Base-by-base conservation (phyloP, 2,329 filamentous ascomycete genomes). In the Verticillium isaacii region DNA sequence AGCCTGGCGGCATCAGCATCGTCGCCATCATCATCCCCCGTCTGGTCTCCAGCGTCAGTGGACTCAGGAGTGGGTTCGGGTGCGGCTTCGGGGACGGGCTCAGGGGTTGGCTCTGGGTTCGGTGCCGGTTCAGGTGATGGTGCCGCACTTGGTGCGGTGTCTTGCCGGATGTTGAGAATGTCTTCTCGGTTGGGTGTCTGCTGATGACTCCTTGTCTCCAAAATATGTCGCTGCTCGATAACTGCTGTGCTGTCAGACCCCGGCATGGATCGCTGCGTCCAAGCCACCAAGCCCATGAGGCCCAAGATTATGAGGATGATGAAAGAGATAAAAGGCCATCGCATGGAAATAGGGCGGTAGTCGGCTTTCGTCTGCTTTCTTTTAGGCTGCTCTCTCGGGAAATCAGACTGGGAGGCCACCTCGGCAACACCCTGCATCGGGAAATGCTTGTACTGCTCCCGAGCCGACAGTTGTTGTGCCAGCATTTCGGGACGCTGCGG, bases 291-390 rank as follows among this genome's bases (percentile, higher is more conserved):
- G 3, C 39, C 67, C 34, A 75, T 72, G 37, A 70, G 64, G 3
- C 66, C 57, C 4, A 66, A 61, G 15, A 75, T 61, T 3, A 74
- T 23, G 1, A 66, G 34, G 23, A 73, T 69, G 56, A 70, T 61
- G 36, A 37, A 23, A 1, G 60, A 41, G 56, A 75, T 68, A 56
- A 75, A 75, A 2, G 71, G 72, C 72, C 73, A 74, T 62, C 67
- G 66, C 59, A 75, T 61, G 19, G 73, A 65, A 57, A 66, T 71
- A 1, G 73, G 73, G 59, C 70, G 70, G 64, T 75, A 74, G 64
- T 71, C 67, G 1, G 70, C 68, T n/a, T 58, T 39, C 25, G 60
- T 52, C 58, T 50, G 37, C n/a, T n/a, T 52, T 19, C 19, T 52
- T 19, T 52, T 52, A 19, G 5, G 17, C 39, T 45, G 36, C 32